Evolutionary conservation across 2,329 filamentous ascomycete species (phyloP).

Genomic region (Spiromastix sp.): DNA sequence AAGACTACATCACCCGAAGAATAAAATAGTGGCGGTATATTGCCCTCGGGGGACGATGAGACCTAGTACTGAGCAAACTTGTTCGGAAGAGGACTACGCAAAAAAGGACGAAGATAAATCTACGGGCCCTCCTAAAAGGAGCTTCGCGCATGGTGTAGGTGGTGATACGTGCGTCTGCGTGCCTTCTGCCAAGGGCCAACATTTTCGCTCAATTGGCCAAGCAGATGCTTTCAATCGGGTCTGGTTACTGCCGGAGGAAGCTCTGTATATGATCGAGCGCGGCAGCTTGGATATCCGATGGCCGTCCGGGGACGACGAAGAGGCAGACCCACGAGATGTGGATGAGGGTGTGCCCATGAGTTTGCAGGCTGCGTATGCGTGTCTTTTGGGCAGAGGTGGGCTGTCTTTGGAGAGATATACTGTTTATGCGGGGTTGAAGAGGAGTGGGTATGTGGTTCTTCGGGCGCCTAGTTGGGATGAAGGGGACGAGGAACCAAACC

Average conservation of each 20-base stretch:
- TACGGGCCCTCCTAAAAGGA: constrained; percentile 4
- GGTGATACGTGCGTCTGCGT: constrained; percentile 48
- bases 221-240: constrained; percentile 54
- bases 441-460: constrained; percentile 70
- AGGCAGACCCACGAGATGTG: constrained; percentile 38
- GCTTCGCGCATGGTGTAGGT: constrained; percentile 13
- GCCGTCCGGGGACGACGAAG: constrained; percentile 43
- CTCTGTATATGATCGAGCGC: constrained; percentile 77
- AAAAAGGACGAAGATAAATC: constrained; percentile 11
- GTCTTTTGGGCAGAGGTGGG: constrained; percentile 60
- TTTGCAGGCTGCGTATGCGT: constrained; percentile 79
- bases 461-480: constrained; percentile 52
- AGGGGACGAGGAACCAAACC: constrained; percentile 9
- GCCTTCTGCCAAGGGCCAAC: constrained; percentile 60
- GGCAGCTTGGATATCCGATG: constrained; percentile 82
- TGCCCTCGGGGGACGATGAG: constrained; percentile 50
- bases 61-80: constrained; percentile 7
- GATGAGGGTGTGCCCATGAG: constrained; percentile 71
- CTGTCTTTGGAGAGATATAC: constrained; percentile 69
- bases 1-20: constrained; percentile 59
- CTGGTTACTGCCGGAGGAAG: constrained; percentile 87
- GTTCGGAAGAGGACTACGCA: not conserved
- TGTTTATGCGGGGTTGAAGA: constrained; percentile 76
- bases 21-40: constrained; percentile 61
- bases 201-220: constrained; percentile 67